Base-by-base conservation (phyloP, 495 filamentous ascomycete genomes). In the Penicillium coffeae region DNA sequence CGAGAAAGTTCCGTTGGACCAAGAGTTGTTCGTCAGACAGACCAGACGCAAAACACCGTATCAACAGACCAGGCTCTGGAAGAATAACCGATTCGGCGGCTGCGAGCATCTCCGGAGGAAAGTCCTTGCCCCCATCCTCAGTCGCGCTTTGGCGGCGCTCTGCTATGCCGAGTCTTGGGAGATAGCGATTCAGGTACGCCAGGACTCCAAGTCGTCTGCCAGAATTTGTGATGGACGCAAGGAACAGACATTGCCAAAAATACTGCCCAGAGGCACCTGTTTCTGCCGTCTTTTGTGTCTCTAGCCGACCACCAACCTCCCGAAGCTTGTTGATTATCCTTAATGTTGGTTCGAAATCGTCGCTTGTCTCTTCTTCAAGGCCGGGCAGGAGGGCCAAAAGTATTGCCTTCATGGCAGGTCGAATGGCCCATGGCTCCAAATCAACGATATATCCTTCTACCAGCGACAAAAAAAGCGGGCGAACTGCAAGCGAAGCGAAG, bases 181-280 rank as follows among this genome's bases (percentile, higher is more conserved):
- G 74, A 55, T 81, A 82, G 45, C 90, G 85, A 20, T 78, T 72
- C 37, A 99, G 70, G 64, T 88, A 97, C 20, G 92, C 88, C 46
- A 99, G 70, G 16, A 89, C 89, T 20, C 93, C 93, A 54, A 86
- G 84, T 37, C 93, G 81, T 50, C 94, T 78, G 34, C 81, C 87
- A 20, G 87, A 75, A 59, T 89, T 90, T 5, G 92, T 96, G 30
- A 99, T 95, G 0, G 88, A 83, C 12, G 90, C 89, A 32, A 97
- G 75, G 55, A 99, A 96, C 54, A 99, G 86, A 65, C 89, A 96
- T 71, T 99, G 93, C 93, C 93, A 99, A 63, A 96, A 99, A 63
- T 90, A 95, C 54, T 90, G 88, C 43, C 91, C 88, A 21, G 81
- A 84, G 8, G 75, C 68, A 12, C 75, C 78, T 41, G 70, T 68